Evolutionary conservation across 257 asterid species (phyloP), one percentile per base, ranked within the genome.

Genomic region (Gentiana straminea): DNA sequence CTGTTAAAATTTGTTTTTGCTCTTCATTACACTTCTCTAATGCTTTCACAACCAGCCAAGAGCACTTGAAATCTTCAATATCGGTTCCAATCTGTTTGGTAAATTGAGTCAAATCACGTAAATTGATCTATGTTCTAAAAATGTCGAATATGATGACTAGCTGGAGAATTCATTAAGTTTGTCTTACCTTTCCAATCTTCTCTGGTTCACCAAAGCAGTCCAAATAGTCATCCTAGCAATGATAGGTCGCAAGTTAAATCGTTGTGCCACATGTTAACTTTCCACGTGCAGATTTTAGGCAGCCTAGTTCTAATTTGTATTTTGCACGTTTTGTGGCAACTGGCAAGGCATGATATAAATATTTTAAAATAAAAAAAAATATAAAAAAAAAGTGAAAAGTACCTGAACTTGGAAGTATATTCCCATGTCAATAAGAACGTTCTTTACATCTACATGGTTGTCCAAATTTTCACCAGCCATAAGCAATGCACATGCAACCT

Each of bases 401-500:
- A 89, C 97, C 87, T 91, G 98, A 44, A 91, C 96, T 79, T 91
- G 98, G 68, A 91, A 91, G 80, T 91, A 87, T 64, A 78, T 78
- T 55, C 98, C 98, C 98, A 91, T 91, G 47, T 87, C 79, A 60
- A 87, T 59, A 59, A 91, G 98, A 60, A 80, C 83, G 38, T 92
- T 77, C 73, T 81, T 81, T 53, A 88, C 95, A 43, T 43, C 68
- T 13, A 58, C 69, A 68, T 87, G 95, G 34, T 85, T 68, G 54
- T 84, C 98, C 65, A 91, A 82, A 68, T 72, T 72, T 75, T 91
- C 95, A 36, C 96, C 96, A n/a, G 81, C 77, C 95, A 91, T 87
- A 65, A 91, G 78, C 75, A 91, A 75, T 45, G 98, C 97, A 52
- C 98, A 87, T 34, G 98, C 98, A 43, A 91, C 98, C 98, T 91